Conservation (phyloP, 1,139 yeast species). For the Dujonia santamariae region DNA sequence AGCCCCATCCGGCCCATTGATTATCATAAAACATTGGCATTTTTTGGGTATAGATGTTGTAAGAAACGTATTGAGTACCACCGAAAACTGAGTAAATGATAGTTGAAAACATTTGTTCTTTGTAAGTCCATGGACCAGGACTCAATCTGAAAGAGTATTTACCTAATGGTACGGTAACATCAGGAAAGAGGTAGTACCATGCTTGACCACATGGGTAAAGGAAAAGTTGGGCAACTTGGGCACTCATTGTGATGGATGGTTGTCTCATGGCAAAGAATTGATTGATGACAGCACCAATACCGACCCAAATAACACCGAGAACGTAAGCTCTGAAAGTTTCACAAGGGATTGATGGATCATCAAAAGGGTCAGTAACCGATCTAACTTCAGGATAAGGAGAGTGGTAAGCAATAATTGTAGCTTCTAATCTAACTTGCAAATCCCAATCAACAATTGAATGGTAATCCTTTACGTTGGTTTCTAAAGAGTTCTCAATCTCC, state of each 20-base stretch:
- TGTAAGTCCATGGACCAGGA: slow-evolving; percentile 57
- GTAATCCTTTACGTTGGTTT: neutral
- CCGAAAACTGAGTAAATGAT: slow-evolving; percentile 36
- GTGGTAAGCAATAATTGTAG: slow-evolving; percentile 41
- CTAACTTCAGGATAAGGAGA: slow-evolving; percentile 61
- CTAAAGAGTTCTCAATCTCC: neutral
- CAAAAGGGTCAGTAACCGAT: slow-evolving; percentile 46
- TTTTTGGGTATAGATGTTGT: slow-evolving; percentile 40
- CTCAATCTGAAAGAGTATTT: slow-evolving; percentile 23
- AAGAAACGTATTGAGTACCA: slow-evolving; percentile 35
- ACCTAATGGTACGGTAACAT: slow-evolving; percentile 1
- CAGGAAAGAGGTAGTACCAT: slow-evolving; percentile 17
- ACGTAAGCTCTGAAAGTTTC: slow-evolving; percentile 51
- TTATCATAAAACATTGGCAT: slow-evolving; percentile 29
- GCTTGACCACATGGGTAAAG: slow-evolving; percentile 50
- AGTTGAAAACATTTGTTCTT: slow-evolving; percentile 62
- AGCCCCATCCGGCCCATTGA: slow-evolving; percentile 36
- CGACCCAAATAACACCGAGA: slow-evolving; percentile 48
- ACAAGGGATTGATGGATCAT: slow-evolving; percentile 40
- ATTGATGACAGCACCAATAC: slow-evolving; percentile 54
- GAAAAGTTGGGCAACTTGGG: slow-evolving; percentile 51
- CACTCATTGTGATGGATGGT: slow-evolving; percentile 45
- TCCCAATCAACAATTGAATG: slow-evolving; percentile 15
- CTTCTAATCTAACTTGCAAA: slow-evolving; percentile 27
- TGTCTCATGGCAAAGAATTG: slow-evolving; percentile 56